A percentile compares a stretch with the other conserved stretches of the same genome.
These are phyloP conservation scores for Penicillium riverlandense DNA, from an alignment of 495 filamentous ascomycete species.

Conservation along the genomic window DNA sequence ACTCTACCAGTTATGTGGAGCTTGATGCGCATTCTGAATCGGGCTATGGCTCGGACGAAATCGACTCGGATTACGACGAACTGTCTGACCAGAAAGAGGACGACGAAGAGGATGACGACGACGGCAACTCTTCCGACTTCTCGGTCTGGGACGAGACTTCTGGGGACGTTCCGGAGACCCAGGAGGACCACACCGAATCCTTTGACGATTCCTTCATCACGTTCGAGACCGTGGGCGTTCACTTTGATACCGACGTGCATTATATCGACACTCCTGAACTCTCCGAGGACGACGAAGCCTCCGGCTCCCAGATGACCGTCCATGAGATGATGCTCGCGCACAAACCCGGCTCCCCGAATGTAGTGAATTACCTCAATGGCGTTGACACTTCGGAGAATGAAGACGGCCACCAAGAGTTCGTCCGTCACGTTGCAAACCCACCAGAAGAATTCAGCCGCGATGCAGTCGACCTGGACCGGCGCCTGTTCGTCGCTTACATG, in stretches of 20 bases:
- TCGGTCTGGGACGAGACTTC: conserved; percentile 29
- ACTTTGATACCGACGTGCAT: conserved; percentile 28
- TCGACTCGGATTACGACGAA: conserved; percentile 27
- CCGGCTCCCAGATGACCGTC: conserved; percentile 27
- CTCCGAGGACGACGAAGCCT: conserved; percentile 11
- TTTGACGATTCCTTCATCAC: conserved; percentile 37
- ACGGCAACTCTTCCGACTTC: conserved; percentile 28
- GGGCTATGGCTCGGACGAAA: conserved; percentile 36
- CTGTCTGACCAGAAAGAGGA: conserved; percentile 20
- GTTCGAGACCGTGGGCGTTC: conserved; percentile 29
- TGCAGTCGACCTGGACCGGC: conserved; percentile 32
- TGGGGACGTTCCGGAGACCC: conserved; percentile 24
- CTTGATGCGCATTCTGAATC: conserved; percentile 26
- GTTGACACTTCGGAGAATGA: conserved; percentile 7
- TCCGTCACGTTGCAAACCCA: conserved; percentile 12
- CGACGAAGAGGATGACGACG: conserved; percentile 18
- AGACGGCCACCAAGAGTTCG: conserved; percentile 5
- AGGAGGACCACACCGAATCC: conserved; percentile 25
- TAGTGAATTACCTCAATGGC: conserved; percentile 7
- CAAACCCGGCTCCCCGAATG: conserved; percentile 8
- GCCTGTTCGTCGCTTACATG: conserved; percentile 38
- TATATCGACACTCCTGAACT: conserved; percentile 30
- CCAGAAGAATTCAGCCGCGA: conserved; percentile 35
- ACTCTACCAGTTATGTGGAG: conserved; percentile 18
- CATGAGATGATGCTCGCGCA: conserved; percentile 40